Evolutionary conservation across 73 alveolate genomes (phyloP).

Genomic region (Uronychia binucleata): DNA sequence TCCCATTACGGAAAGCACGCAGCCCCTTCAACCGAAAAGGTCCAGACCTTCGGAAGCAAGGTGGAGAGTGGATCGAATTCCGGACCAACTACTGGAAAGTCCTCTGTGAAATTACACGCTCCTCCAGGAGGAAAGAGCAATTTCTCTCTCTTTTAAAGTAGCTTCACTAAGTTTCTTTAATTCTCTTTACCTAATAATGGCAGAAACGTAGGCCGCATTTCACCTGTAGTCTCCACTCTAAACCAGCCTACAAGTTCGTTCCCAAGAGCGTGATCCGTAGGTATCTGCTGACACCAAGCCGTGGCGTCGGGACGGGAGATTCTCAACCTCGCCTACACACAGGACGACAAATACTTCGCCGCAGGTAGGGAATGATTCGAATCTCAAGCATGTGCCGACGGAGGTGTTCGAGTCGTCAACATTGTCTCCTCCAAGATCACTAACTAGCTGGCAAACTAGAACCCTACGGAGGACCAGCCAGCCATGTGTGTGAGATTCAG

Average conservation of each 20-base stretch:
- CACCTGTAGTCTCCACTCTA: background rate
- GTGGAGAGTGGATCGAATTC: constrained; percentile 50
- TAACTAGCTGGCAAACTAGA: background rate
- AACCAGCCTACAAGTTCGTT: background rate
- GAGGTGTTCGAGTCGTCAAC: background rate
- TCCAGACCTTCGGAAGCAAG: constrained; percentile 42
- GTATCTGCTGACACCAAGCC: background rate
- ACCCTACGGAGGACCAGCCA: background rate
- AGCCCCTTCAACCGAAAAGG: background rate
- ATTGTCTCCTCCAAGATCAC: background rate
- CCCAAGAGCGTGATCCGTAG: background rate
- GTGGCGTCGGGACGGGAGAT: background rate
- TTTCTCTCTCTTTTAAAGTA: constrained; percentile 34
- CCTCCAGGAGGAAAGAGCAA: constrained; percentile 73
- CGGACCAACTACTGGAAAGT: constrained; percentile 58
- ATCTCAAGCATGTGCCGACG: background rate
- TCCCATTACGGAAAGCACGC: background rate
- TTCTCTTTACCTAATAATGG: background rate
- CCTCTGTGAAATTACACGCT: constrained; percentile 59
- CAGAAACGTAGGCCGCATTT: background rate
- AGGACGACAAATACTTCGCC: constrained; percentile 6
- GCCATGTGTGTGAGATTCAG: background rate
- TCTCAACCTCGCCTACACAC: background rate
- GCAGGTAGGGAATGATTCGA: constrained; percentile 3
- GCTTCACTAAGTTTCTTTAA: background rate